Evolutionary conservation across 2,329 filamentous ascomycete species (phyloP), one percentile per base, ranked within the genome.

Genomic region (Phyllosticta citribraziliensis): DNA sequence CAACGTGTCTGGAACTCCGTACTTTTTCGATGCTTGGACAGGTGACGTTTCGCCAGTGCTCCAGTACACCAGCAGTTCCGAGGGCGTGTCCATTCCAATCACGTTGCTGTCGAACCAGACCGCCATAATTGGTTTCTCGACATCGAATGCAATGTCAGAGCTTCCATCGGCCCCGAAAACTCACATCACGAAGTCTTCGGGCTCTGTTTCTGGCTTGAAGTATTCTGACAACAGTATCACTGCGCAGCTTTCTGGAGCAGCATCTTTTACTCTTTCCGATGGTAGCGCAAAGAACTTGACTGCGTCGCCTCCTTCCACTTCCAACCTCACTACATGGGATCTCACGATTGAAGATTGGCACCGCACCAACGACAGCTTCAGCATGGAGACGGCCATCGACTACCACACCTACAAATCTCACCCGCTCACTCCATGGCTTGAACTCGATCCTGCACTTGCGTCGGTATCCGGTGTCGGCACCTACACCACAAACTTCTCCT

Each of bases 11-110:
- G 64, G 60, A 19, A 63, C 61, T 5, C 76, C 77, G 3, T 76
- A 73, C 63, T 33, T 69, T 30, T 73, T 74, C 57, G 68, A 80
- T 64, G 73, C 75, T 3, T 80, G 76, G 74, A 77, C 75, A 1
- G 78, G 78, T 8, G 65, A 67, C 5, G 58, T 68, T 25, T 70
- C 61, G 3, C 71, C 70, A 0, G 62, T 78, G 20, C 52, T 70
- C 1, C 64, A 67, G 3, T 78, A 77, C 61, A 66, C 68, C n/a
- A 63, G 67, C 9, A 66, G 60, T 2, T 59, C 66, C 2, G 64
- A 59, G 0, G 22, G 33, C 14, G 75, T 71, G 1, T 67, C 64
- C 0, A 71, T 78, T 14, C 68, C 70, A 2, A 62, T 79, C 14
- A 61, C 57, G 2, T 65, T 80, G 3, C 72, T 71, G 22, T 72